Conservation (phyloP, 2,329 filamentous ascomycete species). For the Lecanoromycetidae sp. region DNA sequence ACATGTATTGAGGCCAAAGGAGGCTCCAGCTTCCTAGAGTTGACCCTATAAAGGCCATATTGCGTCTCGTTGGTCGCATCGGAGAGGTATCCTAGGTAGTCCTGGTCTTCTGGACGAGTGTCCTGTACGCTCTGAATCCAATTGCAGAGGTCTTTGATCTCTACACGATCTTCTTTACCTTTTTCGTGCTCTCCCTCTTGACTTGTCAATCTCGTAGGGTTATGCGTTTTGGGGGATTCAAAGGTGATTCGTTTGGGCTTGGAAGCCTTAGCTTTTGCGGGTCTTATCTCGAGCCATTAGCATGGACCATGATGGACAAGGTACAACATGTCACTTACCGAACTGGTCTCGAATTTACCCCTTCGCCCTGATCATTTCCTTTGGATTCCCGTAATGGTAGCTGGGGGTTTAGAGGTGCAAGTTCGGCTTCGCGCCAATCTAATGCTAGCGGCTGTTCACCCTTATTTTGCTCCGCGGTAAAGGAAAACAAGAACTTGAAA, state of each 20-base stretch:
- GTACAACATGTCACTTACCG: neutral
- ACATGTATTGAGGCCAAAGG: neutral
- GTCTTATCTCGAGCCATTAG: too few species aligned
- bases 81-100: neutral
- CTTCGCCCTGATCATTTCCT: too few species aligned
- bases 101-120: neutral
- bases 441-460: neutral
- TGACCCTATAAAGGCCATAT: constrained; percentile 3
- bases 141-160: constrained; percentile 4
- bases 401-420: neutral
- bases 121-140: neutral
- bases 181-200: neutral
- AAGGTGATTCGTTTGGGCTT: neutral
- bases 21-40: neutral
- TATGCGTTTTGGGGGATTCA: neutral
- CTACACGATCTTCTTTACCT: neutral
- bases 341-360: too few species aligned
- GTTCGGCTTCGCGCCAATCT: constrained; percentile 5
- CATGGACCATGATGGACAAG: neutral
- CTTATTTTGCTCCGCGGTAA: neutral
- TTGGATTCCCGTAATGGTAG: neutral
- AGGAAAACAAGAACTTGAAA: constrained; percentile 7
- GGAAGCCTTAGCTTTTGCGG: neutral
- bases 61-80: neutral
- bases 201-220: neutral